Percentiles rank a stretch among this genome's conserved stretches.
Evolutionary conservation across 805 yeast species (phyloP).

Genomic region (Ogataea siamensis): DNA sequence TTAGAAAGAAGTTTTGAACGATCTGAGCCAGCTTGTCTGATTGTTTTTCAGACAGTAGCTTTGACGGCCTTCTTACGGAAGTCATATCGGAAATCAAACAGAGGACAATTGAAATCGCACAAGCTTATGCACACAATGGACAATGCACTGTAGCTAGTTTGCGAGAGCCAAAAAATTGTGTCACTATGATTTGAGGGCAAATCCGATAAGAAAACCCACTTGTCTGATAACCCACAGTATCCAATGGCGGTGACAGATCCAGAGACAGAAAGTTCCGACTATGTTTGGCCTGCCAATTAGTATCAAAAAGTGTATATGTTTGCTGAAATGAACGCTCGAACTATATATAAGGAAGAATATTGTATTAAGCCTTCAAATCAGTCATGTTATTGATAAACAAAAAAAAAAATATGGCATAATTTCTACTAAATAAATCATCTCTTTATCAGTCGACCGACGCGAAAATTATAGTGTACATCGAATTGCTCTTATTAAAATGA

Average conservation of each 20-base stretch:
- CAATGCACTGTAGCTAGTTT: too few species aligned
- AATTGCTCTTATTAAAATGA: not conserved
- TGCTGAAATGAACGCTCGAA: too few species aligned
- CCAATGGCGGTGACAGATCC: too few species aligned
- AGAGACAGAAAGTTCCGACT: too few species aligned
- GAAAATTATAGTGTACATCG: slow-evolving; percentile 4
- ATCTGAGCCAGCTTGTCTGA: slow-evolving; percentile 34
- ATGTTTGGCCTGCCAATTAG: too few species aligned
- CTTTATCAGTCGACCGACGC: slow-evolving; percentile 5
- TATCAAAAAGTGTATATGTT: not conserved
- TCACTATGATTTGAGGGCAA: slow-evolving; percentile 12
- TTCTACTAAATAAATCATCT: not conserved
- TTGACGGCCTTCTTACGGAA: slow-evolving; percentile 18
- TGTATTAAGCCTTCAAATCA: slow-evolving; percentile 6
- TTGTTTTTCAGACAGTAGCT: slow-evolving; percentile 30
- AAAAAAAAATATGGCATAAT: not conserved
- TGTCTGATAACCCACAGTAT: too few species aligned
- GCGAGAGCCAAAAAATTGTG: slow-evolving; percentile 1
- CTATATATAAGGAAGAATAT: too few species aligned
- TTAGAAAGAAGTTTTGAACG: slow-evolving; percentile 58
- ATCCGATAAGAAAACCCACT: slow-evolving; percentile 11
- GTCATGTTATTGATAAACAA: slow-evolving; percentile 12
- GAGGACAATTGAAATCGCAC: too few species aligned
- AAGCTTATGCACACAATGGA: too few species aligned
- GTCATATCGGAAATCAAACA: slow-evolving; percentile 12